Base-by-base conservation (phyloP, 2,329 filamentous ascomycete genomes). In the Fusarium sp. region DNA sequence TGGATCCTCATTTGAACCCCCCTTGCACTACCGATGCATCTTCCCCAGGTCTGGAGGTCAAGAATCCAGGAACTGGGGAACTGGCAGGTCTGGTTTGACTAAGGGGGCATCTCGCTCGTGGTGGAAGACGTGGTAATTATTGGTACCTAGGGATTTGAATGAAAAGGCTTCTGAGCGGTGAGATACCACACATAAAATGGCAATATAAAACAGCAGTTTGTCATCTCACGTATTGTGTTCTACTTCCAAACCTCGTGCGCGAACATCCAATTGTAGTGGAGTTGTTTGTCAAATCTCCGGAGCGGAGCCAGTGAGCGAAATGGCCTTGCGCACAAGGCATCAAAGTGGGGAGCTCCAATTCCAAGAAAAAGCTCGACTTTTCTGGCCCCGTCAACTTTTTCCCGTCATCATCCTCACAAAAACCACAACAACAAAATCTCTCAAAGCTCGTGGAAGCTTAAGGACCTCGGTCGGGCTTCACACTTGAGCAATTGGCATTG, bases 281-380 rank as follows among this genome's bases (percentile, higher is more conserved):
- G 22, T 28, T 55, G 48, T 22, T 51, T 44, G 58, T 41, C 66
- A 42, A 61, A 69, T 50, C 24, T 45, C 50, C 24, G 6, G 26
- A 65, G 64, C 41, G 64, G 64, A 60, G 53, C n/a, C 20, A 15
- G 24, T 45, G 26, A 38, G 5, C 35, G 14, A 8, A 50, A 12
- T 69, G 66, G 78, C 78, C 78, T 80, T 78, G 78, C 72, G 78
- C 78, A 74, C 73, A 69, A 80, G 78, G 79, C 79, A 79, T 68
- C 75, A 79, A 79, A 75, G 77, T 79, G 77, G 77, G 65, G 75
- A 74, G 75, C 75, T 77, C 70, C 69, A 75, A 69, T 71, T 65
- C 70, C 60, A 75, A 64, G 32, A 53, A 76, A 79, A 79, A 77
- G 69, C 69, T 76, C 73, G 58, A 66, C 32, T 73, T 69, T 73